Base-by-base conservation (phyloP, 257 asterid genomes). In the Perilla frutescens region DNA sequence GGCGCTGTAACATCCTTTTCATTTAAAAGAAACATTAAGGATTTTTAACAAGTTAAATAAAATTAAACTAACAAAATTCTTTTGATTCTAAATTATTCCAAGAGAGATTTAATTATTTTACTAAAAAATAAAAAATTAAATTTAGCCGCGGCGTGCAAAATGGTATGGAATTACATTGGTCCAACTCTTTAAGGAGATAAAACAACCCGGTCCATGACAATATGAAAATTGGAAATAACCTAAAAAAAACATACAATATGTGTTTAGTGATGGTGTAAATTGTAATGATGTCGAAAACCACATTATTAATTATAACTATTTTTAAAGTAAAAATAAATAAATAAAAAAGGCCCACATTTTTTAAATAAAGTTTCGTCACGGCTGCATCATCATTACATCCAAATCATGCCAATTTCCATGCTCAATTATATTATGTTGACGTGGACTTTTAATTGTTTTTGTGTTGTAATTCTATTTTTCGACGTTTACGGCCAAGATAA, bases 311-410 rank as follows among this genome's bases (percentile, higher is more conserved):
- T 11, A 26, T 49, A 45, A 20, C 5, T 47, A 37, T 20, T 20
- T 68, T 7, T 31, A 61, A n/a, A 62, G 26, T 20, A 32, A 6
- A 59, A 36, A 11, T 34, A 36, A 20, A 20, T 20, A 20, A 20
- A 20, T 20, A 20, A 20, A 20, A 20, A 20, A 20, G 47, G 47
- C 14, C 6, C 29, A 34, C 5, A 31, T 49, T 32, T 11, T 65
- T 32, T 11, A 13, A 8, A 55, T 13, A 13, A n/a, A 50, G 1
- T 20, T 15, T 56, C 74, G 81, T 78, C 86, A 78, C 55, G 71
- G 73, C 40, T 37, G 57, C 83, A 61, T 81, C 86, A 63, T 58
- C 70, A 75, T 78, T 75, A 78, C 86, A 75, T 61, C 71, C 53
- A 56, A 66, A 66, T 70, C 45, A 62, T 67, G 20, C 66, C 62